These are phyloP conservation scores for Acorus gramineus DNA, from an alignment of 106 monocot genomes.

Conservation along the genomic window DNA sequence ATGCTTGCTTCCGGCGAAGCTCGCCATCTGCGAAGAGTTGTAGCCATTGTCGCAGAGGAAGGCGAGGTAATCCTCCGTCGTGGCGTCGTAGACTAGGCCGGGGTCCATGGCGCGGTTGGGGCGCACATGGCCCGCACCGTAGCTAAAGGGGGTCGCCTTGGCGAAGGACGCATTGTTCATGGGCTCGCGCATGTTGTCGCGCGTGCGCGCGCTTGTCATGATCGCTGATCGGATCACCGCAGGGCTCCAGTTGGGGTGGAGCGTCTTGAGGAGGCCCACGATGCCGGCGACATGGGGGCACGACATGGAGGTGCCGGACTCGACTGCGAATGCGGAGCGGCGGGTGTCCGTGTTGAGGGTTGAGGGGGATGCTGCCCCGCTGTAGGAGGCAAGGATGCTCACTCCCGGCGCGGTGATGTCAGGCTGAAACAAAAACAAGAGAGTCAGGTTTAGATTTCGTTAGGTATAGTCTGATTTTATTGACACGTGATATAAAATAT, in stretches of 20 bases:
- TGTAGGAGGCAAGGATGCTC: conserved; percentile 30
- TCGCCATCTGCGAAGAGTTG: conserved; percentile 12
- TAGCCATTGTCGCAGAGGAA: conserved; percentile 39
- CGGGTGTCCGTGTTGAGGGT: not conserved
- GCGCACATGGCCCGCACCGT: conserved; percentile 35
- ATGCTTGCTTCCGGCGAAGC: conserved; percentile 1
- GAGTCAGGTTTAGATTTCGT: not conserved
- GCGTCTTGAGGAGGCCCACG: conserved; percentile 36
- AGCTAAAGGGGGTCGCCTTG: conserved; percentile 25
- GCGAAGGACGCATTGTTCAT: not conserved
- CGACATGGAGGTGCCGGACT: conserved; percentile 50
- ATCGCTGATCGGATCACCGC: conserved; percentile 39
- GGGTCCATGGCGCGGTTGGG: conserved; percentile 43
- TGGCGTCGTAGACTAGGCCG: conserved; percentile 47
- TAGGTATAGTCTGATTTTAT: not conserved
- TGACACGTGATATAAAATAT: too few species aligned
- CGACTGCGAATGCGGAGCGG: conserved; percentile 12
- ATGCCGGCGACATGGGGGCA: conserved; percentile 48
- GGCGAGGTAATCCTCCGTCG: conserved; percentile 24
- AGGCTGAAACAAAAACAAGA: conserved; percentile 20
- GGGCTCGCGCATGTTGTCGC: conserved; percentile 11
- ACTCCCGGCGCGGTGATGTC: conserved; percentile 59
- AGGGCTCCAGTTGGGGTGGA: conserved; percentile 46
- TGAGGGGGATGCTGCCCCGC: conserved; percentile 4
- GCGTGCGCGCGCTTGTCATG: conserved; percentile 43